These are phyloP conservation scores for Aspergillus aculeatus DNA, from an alignment of 2,329 filamentous ascomycete species.

Conservation along the genomic window DNA sequence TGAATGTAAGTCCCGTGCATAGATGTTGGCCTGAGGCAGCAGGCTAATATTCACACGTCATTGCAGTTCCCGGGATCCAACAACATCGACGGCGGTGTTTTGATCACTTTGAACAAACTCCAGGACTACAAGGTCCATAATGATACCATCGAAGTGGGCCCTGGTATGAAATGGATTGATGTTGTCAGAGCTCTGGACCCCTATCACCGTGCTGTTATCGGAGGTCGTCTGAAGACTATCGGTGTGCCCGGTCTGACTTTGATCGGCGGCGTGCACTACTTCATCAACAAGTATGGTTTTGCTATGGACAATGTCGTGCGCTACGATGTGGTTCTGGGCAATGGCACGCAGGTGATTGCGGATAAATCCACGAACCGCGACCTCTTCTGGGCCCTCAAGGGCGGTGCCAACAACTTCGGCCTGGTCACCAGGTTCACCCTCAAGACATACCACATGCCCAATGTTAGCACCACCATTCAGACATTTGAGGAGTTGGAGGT, in stretches of 20 bases:
- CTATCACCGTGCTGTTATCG: conserved; percentile 26
- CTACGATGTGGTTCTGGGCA: conserved; percentile 8
- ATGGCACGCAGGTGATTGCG: background rate
- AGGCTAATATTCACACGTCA: no score
- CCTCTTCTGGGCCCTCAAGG: conserved; percentile 10
- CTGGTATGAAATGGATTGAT: conserved; percentile 31
- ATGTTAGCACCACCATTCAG: conserved; percentile 37
- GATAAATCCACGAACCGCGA: background rate
- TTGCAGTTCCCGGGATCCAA: conserved; percentile 27
- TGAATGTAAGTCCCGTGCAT: conserved; percentile 22
- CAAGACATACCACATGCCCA: conserved; percentile 21
- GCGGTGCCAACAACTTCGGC: conserved; percentile 11
- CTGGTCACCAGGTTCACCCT: conserved; percentile 14
- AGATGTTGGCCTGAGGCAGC: no score
- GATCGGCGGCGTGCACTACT: conserved; percentile 37
- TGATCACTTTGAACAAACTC: conserved; percentile 27
- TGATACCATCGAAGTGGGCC: conserved; percentile 26
- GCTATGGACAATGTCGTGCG: conserved; percentile 21
- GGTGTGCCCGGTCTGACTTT: conserved; percentile 38
- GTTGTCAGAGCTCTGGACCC: conserved; percentile 29
- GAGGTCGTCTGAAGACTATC: conserved; percentile 35
- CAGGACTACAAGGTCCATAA: conserved; percentile 22
- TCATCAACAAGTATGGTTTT: conserved; percentile 33
- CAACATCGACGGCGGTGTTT: conserved; percentile 34
- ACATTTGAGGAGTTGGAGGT: conserved; percentile 27